Evolutionary conservation across 345 rosid genomes (phyloP), one percentile per base, ranked within the genome.

Genomic region (Trapa bicornis): DNA sequence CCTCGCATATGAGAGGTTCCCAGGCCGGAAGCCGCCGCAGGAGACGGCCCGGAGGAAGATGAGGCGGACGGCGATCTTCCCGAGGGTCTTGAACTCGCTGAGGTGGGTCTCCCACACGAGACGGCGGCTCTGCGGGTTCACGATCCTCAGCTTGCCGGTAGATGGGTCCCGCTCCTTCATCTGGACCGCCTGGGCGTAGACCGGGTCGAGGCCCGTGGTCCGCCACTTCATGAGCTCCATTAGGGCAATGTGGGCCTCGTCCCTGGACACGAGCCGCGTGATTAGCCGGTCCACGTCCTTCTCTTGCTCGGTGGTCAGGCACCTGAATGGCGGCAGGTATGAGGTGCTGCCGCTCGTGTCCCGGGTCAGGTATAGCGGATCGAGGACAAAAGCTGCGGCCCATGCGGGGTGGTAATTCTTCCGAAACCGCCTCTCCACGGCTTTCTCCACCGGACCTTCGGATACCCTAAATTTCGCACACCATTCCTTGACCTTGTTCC

Each of bases 171-270:
- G 82, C 73, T 95, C 99, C 75, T 82, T 95, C 98, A 95, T 95
- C 68, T 95, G 99, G 38, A 95, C 99, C 13, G 99, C 99, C 57
- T 78, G 78, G 22, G 99, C 99, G 66, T 95, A 95, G 60, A 86
- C 94, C 0, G 98, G 92, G 74, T 95, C 97, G 48, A 95, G 96
- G 39, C 99, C 99, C 79, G 86, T 89, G 13, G 97, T 85, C 79
- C 99, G 81, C 99, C 99, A 95, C 75, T 95, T 95, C 99, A 95
- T 91, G 67, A 95, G 89, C 67, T 95, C 99, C 99, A 95, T 95
- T 39, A 95, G 72, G 2, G 91, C 96, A 73, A 95, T 87, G 76
- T 91, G 99, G 61, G 99, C 98, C 70, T 95, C 99, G 60, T 95
- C 98, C 75, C 91, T 81, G 0, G 94, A 88, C 47, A 95, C 99